Evolutionary conservation across 1,284 basidiomycete genomes (phyloP).

Genomic region (Cutaneotrichosporon sp.): DNA sequence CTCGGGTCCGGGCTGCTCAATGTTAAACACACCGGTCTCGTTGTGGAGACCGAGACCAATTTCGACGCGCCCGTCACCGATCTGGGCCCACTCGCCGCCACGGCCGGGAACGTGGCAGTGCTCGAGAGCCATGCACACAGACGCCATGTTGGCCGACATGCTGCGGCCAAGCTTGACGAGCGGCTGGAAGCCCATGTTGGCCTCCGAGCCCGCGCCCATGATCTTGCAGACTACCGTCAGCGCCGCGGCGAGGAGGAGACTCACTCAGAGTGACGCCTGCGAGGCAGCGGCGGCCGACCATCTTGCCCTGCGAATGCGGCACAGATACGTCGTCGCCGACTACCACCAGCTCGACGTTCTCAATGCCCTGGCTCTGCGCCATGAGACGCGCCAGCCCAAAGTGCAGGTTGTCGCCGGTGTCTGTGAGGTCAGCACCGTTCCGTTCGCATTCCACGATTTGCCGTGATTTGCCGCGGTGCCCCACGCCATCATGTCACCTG

Average conservation of each 20-base stretch:
- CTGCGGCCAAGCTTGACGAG: slow-evolving; percentile 39
- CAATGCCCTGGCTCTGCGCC: slow-evolving; percentile 32
- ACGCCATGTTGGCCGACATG: slow-evolving; percentile 44
- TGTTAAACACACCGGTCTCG: slow-evolving; percentile 49
- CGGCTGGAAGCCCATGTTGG: slow-evolving; percentile 32
- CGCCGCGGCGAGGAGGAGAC: slow-evolving; percentile 11
- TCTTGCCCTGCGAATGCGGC: slow-evolving; percentile 48
- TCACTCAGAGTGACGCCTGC: slow-evolving; percentile 48
- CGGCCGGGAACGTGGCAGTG: slow-evolving; percentile 53
- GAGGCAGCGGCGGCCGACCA: slow-evolving; percentile 51
- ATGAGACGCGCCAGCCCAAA: slow-evolving; percentile 45
- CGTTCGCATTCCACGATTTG: background rate
- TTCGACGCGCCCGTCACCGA: slow-evolving; percentile 49
- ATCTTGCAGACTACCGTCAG: slow-evolving; percentile 40
- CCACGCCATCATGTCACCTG: background rate
- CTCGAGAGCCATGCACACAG: slow-evolving; percentile 50
- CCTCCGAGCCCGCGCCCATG: slow-evolving; percentile 39
- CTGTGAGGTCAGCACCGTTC: slow-evolving; percentile 17
- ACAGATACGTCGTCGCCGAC: slow-evolving; percentile 52
- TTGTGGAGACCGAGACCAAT: slow-evolving; percentile 53
- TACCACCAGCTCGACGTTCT: slow-evolving; percentile 51
- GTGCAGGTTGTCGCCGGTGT: slow-evolving; percentile 51
- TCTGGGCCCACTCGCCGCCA: slow-evolving; percentile 44
- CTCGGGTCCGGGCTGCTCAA: slow-evolving; percentile 34
- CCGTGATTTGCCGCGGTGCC: background rate